These are phyloP conservation scores for Penicillium sp. DNA, from an alignment of 2,329 filamentous ascomycete genomes.

Conservation along the genomic window DNA sequence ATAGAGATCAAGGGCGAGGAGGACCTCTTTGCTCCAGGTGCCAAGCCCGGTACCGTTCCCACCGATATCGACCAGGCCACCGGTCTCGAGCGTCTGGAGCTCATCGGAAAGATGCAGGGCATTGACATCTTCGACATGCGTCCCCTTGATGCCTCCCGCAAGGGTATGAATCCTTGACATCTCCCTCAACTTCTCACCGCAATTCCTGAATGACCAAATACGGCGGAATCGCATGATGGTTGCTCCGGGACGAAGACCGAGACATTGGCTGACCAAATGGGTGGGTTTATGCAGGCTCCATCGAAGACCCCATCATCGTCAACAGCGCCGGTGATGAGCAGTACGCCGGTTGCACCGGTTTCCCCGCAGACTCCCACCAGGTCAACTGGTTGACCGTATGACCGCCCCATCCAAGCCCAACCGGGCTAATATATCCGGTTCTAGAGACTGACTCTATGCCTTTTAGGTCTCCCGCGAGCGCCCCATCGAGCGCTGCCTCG, in stretches of 20 bases:
- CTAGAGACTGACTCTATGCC: conserved; percentile 1
- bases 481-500: conserved; percentile 89
- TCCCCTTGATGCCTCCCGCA: conserved; percentile 86
- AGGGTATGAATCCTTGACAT: conserved; percentile 59
- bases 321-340: conserved; percentile 94
- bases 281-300: conserved; percentile 62
- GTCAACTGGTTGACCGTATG: conserved; percentile 88
- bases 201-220: neutral
- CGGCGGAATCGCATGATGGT: neutral
- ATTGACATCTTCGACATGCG: conserved; percentile 98
- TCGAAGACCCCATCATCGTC: conserved; percentile 86
- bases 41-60: conserved; percentile 76
- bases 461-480: conserved; percentile 78
- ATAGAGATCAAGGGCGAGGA: conserved; percentile 77
- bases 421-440: neutral
- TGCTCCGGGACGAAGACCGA: neutral
- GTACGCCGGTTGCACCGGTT: conserved; percentile 94
- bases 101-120: conserved; percentile 98
- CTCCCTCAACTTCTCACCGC: conserved; percentile 19
- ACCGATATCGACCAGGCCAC: conserved; percentile 95
- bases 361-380: conserved; percentile 84
- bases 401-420: conserved; percentile 3
- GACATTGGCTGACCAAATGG: conserved; percentile 11
- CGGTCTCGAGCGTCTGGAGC: conserved; percentile 97
- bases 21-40: conserved; percentile 86